Conservation (phyloP, 148 eudicot genomes). For the Nepenthes mirabilis region DNA sequence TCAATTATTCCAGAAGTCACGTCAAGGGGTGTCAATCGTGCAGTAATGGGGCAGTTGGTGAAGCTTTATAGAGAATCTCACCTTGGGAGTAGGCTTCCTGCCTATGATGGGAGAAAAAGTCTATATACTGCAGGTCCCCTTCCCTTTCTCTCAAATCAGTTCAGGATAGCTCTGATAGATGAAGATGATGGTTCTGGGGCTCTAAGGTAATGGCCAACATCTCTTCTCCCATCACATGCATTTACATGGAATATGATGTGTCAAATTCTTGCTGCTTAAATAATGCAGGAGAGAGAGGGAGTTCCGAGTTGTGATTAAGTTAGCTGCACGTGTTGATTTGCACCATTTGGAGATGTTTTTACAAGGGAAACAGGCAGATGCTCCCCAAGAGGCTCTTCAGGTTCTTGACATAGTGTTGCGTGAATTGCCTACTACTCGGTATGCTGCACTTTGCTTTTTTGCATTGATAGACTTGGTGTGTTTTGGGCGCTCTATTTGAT, state of each 20-base stretch:
- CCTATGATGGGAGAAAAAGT: slow-evolving; percentile 83
- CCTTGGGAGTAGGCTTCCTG: slow-evolving; percentile 73
- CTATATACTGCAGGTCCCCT: slow-evolving; percentile 82
- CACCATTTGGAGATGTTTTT: slow-evolving; percentile 54
- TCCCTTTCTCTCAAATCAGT: slow-evolving; percentile 58
- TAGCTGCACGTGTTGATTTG: slow-evolving; percentile 59
- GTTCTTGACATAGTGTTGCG: slow-evolving; percentile 68
- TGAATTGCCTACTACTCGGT: slow-evolving; percentile 62
- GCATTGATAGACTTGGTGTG: neutral
- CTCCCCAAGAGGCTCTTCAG: slow-evolving; percentile 75
- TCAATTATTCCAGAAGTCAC: slow-evolving; percentile 71
- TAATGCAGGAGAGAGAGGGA: slow-evolving; percentile 33
- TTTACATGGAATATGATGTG: neutral
- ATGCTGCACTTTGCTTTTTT: neutral
- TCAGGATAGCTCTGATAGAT: slow-evolving; percentile 46
- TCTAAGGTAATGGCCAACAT: slow-evolving; percentile 19
- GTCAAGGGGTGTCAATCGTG: slow-evolving; percentile 62
- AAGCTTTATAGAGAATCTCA: slow-evolving; percentile 55
- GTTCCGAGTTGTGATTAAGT: slow-evolving; percentile 48
- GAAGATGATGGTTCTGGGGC: slow-evolving; percentile 63
- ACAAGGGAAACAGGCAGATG: slow-evolving; percentile 60
- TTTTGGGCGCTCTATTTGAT: neutral
- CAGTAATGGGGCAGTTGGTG: slow-evolving; percentile 62
- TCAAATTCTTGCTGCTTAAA: neutral
- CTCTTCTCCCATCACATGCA: neutral